Evolutionary conservation across 176 grass and related monocot species (phyloP).

Genomic region (Luzula sylvatica): DNA sequence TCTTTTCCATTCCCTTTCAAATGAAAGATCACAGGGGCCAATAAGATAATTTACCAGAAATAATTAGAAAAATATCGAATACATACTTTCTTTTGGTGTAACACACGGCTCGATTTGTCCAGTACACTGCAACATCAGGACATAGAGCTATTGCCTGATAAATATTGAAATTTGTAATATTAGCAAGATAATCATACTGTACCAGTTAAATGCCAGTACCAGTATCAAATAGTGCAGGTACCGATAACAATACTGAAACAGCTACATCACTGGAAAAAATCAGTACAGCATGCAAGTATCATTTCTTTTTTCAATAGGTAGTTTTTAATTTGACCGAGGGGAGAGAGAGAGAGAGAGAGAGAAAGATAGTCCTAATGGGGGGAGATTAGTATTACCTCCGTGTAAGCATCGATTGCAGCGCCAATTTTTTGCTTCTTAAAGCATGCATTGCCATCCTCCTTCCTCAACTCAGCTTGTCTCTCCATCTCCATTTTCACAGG

Average conservation of each 20-base stretch:
- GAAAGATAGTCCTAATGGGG: neutral
- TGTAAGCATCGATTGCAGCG: slow-evolving; percentile 88
- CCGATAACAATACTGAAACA: no score
- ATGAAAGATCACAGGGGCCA: neutral
- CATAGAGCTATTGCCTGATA: slow-evolving; percentile 73
- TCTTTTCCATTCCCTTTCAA: slow-evolving; percentile 62
- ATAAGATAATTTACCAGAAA: neutral
- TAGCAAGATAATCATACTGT: no score
- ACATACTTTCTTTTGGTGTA: slow-evolving; percentile 53
- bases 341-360: neutral
- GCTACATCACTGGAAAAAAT: no score
- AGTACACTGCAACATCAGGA: slow-evolving; percentile 63
- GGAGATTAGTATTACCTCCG: slow-evolving; percentile 35
- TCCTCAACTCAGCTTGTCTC: slow-evolving; percentile 69
- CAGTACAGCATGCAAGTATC: no score
- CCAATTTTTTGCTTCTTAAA: slow-evolving; percentile 71
- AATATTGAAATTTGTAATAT: slow-evolving; percentile 1
- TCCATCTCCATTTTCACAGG: slow-evolving; percentile 28
- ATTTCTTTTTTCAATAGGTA: no score
- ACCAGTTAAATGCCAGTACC: no score
- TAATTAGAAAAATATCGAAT: neutral
- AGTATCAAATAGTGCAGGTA: no score
- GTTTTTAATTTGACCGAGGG: no score
- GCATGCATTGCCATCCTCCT: slow-evolving; percentile 58
- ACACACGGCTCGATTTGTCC: slow-evolving; percentile 70